Evolutionary conservation across 805 yeast species (phyloP).

Genomic region (Naumovozyma baii): DNA sequence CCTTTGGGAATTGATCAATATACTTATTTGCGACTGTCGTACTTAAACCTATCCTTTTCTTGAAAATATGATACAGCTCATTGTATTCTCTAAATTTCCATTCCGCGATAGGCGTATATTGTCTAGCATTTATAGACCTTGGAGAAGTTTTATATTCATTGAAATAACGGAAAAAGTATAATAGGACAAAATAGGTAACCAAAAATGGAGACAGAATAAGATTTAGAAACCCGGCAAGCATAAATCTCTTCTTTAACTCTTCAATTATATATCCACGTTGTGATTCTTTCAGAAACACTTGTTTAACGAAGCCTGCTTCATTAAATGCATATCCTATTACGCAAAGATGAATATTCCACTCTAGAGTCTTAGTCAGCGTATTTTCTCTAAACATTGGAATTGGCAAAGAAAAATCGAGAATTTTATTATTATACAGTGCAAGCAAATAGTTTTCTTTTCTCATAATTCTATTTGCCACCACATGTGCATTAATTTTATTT

Average conservation of each 20-base stretch:
- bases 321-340: constrained; percentile 80
- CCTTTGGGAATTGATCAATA: constrained; percentile 87
- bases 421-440: constrained; percentile 72
- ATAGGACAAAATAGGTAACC: constrained; percentile 68
- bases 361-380: constrained; percentile 72
- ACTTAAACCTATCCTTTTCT: constrained; percentile 66
- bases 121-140: constrained; percentile 68
- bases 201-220: constrained; percentile 77
- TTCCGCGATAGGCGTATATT: constrained; percentile 87
- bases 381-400: constrained; percentile 36
- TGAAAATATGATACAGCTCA: constrained; percentile 83
- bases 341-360: constrained; percentile 89
- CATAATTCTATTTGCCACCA: constrained; percentile 92
- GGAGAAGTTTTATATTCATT: constrained; percentile 90
- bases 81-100: constrained; percentile 94
- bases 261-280: constrained; percentile 56
- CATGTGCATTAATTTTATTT: constrained; percentile 79
- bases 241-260: constrained; percentile 69
- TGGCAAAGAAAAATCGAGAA: constrained; percentile 58
- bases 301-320: constrained; percentile 71
- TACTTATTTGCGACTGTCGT: constrained; percentile 72
- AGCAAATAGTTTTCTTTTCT: constrained; percentile 88
- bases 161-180: constrained; percentile 83
- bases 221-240: constrained; percentile 80
- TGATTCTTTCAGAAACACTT: constrained; percentile 57